A percentile compares a stretch with the other conserved stretches of the same genome.
These are phyloP conservation scores for Colletotrichum nymphaeae DNA, from an alignment of 2,329 filamentous ascomycete species.

Conservation along the genomic window DNA sequence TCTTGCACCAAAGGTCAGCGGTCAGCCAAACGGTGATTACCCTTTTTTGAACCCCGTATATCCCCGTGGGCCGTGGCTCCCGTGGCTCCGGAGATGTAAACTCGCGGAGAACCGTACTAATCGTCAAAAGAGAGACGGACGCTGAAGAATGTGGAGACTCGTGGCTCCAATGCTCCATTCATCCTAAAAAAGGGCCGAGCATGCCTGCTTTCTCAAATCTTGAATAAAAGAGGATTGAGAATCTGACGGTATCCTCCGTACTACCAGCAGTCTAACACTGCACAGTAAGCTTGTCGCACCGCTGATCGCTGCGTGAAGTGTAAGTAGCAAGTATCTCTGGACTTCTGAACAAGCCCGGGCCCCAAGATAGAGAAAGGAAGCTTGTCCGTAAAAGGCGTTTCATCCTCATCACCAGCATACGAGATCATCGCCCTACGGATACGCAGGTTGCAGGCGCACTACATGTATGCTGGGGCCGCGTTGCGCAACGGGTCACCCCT, in stretches of 20 bases:
- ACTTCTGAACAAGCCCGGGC: too few relatives aligned
- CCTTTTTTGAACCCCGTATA: not conserved
- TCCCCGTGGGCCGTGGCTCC: constrained; percentile 1
- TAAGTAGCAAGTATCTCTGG: too few relatives aligned
- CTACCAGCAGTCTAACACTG: not conserved
- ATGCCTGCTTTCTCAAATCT: not conserved
- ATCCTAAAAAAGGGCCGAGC: constrained; percentile 19
- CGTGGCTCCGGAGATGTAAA: not conserved
- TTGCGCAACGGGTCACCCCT: not conserved
- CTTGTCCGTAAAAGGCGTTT: not conserved
- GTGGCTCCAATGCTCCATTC: not conserved
- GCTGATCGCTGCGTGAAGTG: constrained; percentile 14
- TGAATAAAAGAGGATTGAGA: not conserved
- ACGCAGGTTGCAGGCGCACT: not conserved
- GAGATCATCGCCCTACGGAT: not conserved
- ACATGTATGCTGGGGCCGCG: too few relatives aligned
- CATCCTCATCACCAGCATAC: not conserved
- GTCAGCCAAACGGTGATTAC: not conserved
- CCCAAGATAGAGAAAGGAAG: too few relatives aligned
- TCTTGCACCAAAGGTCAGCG: not conserved
- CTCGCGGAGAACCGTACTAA: constrained; percentile 8
- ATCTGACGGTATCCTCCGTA: not conserved
- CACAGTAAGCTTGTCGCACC: constrained; percentile 3
- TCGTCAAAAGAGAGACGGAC: not conserved
- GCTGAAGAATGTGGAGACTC: constrained; percentile 30